Base-by-base conservation (phyloP, 495 filamentous ascomycete species). In the Talaromyces trachyspermus region DNA sequence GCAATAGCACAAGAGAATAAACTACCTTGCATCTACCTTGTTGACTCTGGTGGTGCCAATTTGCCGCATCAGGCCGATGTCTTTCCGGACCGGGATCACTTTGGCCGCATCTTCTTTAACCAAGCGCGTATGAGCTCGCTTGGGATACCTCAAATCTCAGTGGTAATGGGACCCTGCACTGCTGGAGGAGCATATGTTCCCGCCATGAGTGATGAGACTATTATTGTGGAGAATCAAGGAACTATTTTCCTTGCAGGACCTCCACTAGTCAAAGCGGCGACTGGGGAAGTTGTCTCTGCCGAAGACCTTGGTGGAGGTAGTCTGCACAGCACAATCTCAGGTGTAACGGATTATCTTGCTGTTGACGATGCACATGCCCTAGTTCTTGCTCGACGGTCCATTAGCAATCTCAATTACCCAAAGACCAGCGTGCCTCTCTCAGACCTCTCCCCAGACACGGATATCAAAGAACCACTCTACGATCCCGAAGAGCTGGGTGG, bases 91-190 rank as follows among this genome's bases (percentile, higher is more conserved):
- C 75, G 80, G 27, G 88, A 96, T 11, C 91, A 97, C 61, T 97
- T 98, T 57, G 92, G 92, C 24, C 85, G 94, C 46, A 95, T 97
- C 54, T 98, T 98, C 75, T 98, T 85, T 71, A 97, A 98, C 69
- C 92, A 98, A 65, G 94, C 92, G n/a, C 75, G 88, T 53, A 96
- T 81, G 81, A 73, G 57, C 60, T 76, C 86, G 6, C 62, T 80
- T 17, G 86, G 88, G 7, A 95, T 97, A 50, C 92, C 92, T 1
- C 92, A 98, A 61, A 84, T 98, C 49, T 82, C 88, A 2, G 88
- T 96, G 2, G 92, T 98, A 20, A 95, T 98, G 92, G 92, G 92
- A 0, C 84, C 92, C n/a, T 96, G 90, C 65, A 95, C 89, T 0
- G 89, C 90, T 0, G 92, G 92, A 43, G 92, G 92, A 24, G 92